These are phyloP conservation scores for Lathyrus tuberosus DNA, from an alignment of 306 rosid genomes.

Conservation along the genomic window DNA sequence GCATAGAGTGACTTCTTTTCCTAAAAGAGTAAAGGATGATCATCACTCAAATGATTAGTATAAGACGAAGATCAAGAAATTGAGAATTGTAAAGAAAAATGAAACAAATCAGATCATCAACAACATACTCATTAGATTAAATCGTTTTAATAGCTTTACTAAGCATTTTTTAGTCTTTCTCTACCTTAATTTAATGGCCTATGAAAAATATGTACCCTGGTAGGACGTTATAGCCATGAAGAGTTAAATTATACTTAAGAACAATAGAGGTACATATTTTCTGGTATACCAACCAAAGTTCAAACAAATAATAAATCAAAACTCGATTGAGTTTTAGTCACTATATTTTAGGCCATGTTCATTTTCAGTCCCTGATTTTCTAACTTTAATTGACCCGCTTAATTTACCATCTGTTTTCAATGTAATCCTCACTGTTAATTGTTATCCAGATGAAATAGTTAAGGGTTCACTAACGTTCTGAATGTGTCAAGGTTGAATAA, in stretches of 20 bases:
- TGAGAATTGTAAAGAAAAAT: conserved; percentile 10
- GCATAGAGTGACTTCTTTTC: conserved; percentile 74
- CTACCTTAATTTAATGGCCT: not conserved
- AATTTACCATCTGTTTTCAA: conserved; percentile 4
- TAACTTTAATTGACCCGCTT: conserved; percentile 1
- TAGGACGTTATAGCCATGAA: conserved; percentile 6
- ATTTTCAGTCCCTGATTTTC: conserved; percentile 18
- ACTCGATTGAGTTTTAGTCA: not conserved
- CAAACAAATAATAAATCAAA: conserved; percentile 5
- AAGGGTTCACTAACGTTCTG: not conserved
- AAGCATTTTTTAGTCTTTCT: not conserved
- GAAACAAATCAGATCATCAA: not conserved
- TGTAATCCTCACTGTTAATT: not conserved
- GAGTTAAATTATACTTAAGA: not conserved
- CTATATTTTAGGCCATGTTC: conserved; percentile 19
- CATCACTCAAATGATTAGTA: conserved; percentile 9
- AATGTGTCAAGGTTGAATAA: not conserved
- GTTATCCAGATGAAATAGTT: conserved; percentile 21
- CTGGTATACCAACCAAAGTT: not conserved
- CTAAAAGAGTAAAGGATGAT: conserved; percentile 45
- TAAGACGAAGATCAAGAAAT: not conserved
- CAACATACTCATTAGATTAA: not conserved
- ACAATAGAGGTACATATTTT: not conserved
- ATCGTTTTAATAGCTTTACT: conserved; percentile 6
- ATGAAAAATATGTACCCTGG: conserved; percentile 3